Evolutionary conservation across 257 asterid genomes (phyloP).

Genomic region (Thymus quinquecostatus): DNA sequence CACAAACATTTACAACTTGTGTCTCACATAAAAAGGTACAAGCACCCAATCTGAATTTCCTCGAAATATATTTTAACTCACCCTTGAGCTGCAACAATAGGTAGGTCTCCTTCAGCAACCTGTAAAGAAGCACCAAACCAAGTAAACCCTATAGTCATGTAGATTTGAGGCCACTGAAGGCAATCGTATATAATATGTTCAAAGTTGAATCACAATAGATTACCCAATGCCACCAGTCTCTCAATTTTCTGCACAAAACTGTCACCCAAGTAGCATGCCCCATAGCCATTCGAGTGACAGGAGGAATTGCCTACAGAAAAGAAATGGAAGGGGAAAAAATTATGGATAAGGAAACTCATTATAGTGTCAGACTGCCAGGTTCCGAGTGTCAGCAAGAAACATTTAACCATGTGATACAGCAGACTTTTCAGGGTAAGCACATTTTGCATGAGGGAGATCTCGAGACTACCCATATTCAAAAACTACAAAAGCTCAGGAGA

Average conservation of each 20-base stretch:
- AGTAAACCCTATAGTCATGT: constrained; percentile 28
- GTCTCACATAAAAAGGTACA: constrained; percentile 23
- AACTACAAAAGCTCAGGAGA: not conserved
- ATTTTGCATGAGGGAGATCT: not conserved
- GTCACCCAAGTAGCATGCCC: constrained; percentile 90
- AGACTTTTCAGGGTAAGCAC: not conserved
- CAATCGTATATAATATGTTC: constrained; percentile 20
- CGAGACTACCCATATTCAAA: constrained; percentile 20
- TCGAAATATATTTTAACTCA: constrained; percentile 42
- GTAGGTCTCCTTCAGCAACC: constrained; percentile 98
- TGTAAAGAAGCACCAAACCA: constrained; percentile 42
- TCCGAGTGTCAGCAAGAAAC: not conserved
- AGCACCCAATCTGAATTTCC: constrained; percentile 20
- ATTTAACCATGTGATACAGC: too few species aligned
- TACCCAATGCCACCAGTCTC: constrained; percentile 99
- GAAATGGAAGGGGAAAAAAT: constrained; percentile 25
- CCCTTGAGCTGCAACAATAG: constrained; percentile 99
- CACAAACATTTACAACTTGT: constrained; percentile 22
- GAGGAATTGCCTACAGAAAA: constrained; percentile 85
- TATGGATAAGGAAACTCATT: not conserved
- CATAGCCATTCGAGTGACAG: constrained; percentile 90
- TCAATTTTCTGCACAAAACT: constrained; percentile 86
- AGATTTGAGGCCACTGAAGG: constrained; percentile 18
- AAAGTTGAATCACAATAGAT: constrained; percentile 32
- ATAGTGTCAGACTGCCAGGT: not conserved